A percentile compares a stretch with the other conserved stretches of the same genome.
phyloP scores from a whole-genome alignment of 2,329 filamentous ascomycete species.

The Stagonosporopsis tanaceti region DNA sequence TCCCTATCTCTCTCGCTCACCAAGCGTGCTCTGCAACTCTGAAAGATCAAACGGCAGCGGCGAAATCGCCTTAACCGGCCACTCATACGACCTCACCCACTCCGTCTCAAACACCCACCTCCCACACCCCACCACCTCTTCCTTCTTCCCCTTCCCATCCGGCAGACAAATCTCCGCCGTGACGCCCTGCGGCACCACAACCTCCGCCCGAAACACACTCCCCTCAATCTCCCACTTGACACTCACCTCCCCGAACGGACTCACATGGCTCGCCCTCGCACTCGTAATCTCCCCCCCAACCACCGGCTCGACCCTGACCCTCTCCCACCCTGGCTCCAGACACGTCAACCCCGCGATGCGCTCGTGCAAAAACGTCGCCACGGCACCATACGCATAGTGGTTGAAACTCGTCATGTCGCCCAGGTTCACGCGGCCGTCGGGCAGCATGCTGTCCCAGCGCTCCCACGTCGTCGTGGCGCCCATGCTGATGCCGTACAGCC shows the following conservation, averaged over 20 bases:
- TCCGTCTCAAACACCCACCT: slow-evolving; percentile 5
- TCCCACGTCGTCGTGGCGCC: slow-evolving; percentile 60
- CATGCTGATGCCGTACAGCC: slow-evolving; percentile 59
- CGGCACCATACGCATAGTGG: slow-evolving; percentile 46
- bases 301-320: neutral
- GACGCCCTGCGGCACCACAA: slow-evolving; percentile 2
- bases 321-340: slow-evolving; percentile 1
- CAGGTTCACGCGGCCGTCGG: slow-evolving; percentile 55
- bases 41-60: slow-evolving; percentile 1
- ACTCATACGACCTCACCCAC: slow-evolving; percentile 1
- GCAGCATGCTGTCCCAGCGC: slow-evolving; percentile 59
- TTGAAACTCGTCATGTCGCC: slow-evolving; percentile 55
- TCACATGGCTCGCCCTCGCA: neutral
- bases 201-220: neutral
- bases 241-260: neutral
- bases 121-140: neutral
- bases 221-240: slow-evolving; percentile 3
- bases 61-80: slow-evolving; percentile 3
- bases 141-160: neutral
- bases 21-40: neutral
- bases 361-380: slow-evolving; percentile 53
- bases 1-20: neutral
- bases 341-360: neutral
- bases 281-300: neutral
- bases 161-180: neutral